phyloP scores from a whole-genome alignment of 345 rosid genomes.

The Hypericum perforatum region DNA sequence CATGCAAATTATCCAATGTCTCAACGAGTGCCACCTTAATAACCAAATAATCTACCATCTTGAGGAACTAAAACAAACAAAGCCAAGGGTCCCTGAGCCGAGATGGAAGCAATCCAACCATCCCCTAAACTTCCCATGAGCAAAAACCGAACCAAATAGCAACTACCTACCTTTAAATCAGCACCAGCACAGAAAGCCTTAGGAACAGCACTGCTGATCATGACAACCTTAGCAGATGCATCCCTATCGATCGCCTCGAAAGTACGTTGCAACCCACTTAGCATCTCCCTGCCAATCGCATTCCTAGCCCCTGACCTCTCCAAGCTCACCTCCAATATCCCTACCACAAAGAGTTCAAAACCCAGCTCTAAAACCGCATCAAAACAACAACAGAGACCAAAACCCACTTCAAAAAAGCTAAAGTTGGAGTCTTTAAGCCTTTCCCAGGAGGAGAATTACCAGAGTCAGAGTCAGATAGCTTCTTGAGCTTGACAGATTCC shows the following conservation, averaged over 20 bases:
- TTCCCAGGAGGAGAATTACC: constrained; percentile 26
- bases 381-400: background rate
- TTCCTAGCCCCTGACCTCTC: constrained; percentile 62
- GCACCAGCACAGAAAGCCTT: constrained; percentile 89
- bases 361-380: background rate
- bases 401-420: constrained; percentile 43
- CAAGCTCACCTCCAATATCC: constrained; percentile 70
- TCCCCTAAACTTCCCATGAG: background rate
- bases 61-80: no score
- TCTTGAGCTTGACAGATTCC: constrained; percentile 52
- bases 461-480: constrained; percentile 50
- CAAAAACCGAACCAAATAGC: background rate
- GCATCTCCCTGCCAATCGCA: constrained; percentile 68
- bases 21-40: no score
- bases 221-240: constrained; percentile 50
- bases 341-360: constrained; percentile 23
- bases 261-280: constrained; percentile 46
- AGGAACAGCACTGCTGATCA: constrained; percentile 68
- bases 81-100: no score
- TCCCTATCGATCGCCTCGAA: constrained; percentile 51
- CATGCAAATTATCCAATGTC: background rate
- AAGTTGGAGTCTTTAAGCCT: constrained; percentile 22
- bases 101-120: background rate
- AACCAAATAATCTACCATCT: no score
- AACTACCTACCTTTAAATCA: constrained; percentile 64